Conservation (phyloP, 108 stramenopile species). For the Nitzschia palea region DNA sequence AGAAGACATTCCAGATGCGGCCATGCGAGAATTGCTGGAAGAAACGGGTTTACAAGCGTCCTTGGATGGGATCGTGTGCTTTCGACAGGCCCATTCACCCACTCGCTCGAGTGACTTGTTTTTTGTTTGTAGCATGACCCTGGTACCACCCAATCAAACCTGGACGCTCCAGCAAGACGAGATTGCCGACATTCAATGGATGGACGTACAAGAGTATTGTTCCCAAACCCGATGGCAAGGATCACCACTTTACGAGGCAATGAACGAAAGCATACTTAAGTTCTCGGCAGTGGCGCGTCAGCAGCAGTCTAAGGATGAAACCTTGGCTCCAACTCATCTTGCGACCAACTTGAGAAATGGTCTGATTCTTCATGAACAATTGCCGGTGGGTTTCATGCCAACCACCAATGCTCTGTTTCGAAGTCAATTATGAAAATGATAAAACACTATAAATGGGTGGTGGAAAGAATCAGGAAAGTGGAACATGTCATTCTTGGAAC, state of each 20-base stretch:
- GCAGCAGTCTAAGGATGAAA: too few species aligned
- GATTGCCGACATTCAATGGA: constrained; percentile 80
- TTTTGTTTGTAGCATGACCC: constrained; percentile 64
- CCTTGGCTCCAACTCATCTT: constrained; percentile 34
- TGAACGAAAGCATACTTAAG: constrained; percentile 61
- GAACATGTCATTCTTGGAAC: too few species aligned
- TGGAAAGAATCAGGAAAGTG: too few species aligned
- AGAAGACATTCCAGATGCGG: constrained; percentile 79
- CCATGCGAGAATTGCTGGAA: constrained; percentile 72
- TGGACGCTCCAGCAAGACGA: constrained; percentile 50
- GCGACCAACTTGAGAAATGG: not conserved
- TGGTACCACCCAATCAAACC: constrained; percentile 5
- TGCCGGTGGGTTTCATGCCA: constrained; percentile 28
- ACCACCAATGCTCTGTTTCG: constrained; percentile 29
- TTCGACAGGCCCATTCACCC: constrained; percentile 63
- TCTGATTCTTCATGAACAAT: constrained; percentile 16
- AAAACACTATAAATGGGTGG: too few species aligned
- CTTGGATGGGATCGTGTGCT: constrained; percentile 59
- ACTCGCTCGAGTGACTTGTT: constrained; percentile 64
- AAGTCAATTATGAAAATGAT: constrained; percentile 21
- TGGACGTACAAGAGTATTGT: constrained; percentile 72
- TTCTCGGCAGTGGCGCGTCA: constrained; percentile 3
- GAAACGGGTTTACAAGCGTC: constrained; percentile 65
- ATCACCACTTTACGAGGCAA: constrained; percentile 58
- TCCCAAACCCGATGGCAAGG: constrained; percentile 60